phyloP scores from a whole-genome alignment of 345 rosid genomes.

The Salix dunnii region DNA sequence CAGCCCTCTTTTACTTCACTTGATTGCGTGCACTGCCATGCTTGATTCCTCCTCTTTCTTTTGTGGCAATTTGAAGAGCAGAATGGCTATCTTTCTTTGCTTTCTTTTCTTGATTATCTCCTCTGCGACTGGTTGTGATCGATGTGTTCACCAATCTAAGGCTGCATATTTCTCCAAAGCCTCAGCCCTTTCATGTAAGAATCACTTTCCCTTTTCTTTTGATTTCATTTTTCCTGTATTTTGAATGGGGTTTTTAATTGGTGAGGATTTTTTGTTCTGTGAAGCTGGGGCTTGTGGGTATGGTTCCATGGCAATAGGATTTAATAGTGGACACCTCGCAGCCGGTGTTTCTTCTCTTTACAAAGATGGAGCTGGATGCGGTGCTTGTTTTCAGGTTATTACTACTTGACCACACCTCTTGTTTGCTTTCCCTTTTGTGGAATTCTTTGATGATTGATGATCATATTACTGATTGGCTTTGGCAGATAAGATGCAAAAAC shows the following conservation, averaged over 20 bases:
- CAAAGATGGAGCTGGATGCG: slow-evolving; percentile 87
- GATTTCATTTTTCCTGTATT: background rate
- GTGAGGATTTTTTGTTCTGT: slow-evolving; percentile 5
- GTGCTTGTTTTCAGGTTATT: slow-evolving; percentile 78
- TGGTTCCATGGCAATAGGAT: slow-evolving; percentile 62
- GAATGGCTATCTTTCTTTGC: slow-evolving; percentile 38
- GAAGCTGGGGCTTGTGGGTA: slow-evolving; percentile 95
- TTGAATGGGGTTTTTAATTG: slow-evolving; percentile 17
- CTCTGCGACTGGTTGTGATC: slow-evolving; percentile 67
- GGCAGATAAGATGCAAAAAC: slow-evolving; percentile 77
- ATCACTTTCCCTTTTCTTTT: background rate
- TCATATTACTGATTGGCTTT: background rate
- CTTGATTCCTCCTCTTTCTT: background rate
- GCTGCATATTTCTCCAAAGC: slow-evolving; percentile 65
- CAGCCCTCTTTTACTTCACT: background rate
- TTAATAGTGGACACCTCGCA: slow-evolving; percentile 68
- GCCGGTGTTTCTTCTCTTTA: slow-evolving; percentile 65
- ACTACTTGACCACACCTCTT: background rate
- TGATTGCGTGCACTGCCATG: background rate
- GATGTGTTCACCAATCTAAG: slow-evolving; percentile 70
- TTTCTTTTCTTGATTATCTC: slow-evolving; percentile 40
- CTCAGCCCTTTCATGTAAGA: slow-evolving; percentile 63
- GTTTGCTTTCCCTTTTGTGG: background rate
- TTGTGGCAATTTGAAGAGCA: background rate
- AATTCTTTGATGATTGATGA: background rate